phyloP scores from a whole-genome alignment of 2,329 filamentous ascomycete species.

The Colletotrichum falcatum region DNA sequence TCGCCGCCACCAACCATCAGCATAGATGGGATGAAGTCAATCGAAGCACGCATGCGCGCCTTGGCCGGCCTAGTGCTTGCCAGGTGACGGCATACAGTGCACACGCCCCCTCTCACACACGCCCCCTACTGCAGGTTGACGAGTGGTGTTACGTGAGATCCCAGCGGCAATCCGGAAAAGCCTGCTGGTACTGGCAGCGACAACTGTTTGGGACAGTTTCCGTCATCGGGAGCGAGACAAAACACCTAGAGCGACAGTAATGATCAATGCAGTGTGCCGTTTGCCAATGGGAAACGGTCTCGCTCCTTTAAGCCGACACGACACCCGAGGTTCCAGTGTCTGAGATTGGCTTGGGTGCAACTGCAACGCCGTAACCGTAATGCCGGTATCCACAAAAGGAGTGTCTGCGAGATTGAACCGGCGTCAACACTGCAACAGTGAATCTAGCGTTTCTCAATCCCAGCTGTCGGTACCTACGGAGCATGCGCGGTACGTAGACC shows the following conservation, averaged over 20 bases:
- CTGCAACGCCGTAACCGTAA: constrained; percentile 18
- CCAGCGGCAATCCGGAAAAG: constrained; percentile 34
- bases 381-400: constrained; percentile 32
- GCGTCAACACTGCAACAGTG: constrained; percentile 31
- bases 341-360: constrained; percentile 26
- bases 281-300: constrained; percentile 15
- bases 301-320: constrained; percentile 27
- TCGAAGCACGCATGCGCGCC: constrained; percentile 37
- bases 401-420: constrained; percentile 39
- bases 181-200: constrained; percentile 31
- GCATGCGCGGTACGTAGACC: constrained; percentile 14
- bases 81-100: constrained; percentile 14
- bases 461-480: constrained; percentile 33
- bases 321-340: constrained; percentile 35
- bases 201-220: neutral
- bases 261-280: neutral
- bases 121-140: constrained; percentile 34
- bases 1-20: constrained; percentile 12
- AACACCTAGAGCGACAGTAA: neutral
- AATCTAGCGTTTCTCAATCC: constrained; percentile 36
- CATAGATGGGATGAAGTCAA: constrained; percentile 40
- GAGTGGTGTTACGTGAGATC: constrained; percentile 36
- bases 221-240: neutral
- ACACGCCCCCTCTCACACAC: constrained; percentile 6
- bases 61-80: constrained; percentile 23